These are phyloP conservation scores for Sclerotinia minor DNA, from an alignment of 2,329 filamentous ascomycete genomes.

Conservation along the genomic window DNA sequence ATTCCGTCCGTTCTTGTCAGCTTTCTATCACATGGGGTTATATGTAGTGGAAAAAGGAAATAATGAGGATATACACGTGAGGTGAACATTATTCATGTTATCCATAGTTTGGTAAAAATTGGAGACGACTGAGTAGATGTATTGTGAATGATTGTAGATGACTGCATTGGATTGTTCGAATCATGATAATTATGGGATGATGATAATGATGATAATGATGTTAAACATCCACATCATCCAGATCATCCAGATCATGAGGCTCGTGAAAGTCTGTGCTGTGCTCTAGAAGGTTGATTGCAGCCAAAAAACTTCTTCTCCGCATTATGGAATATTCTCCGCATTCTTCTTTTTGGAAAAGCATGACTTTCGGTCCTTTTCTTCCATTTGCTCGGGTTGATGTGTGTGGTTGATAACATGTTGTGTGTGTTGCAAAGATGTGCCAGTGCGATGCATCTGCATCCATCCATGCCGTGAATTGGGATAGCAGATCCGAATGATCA, in stretches of 20 bases:
- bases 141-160: too few relatives aligned
- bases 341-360: not conserved
- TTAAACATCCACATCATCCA: not conserved
- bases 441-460: too few relatives aligned
- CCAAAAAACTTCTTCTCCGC: not conserved
- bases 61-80: slow-evolving; percentile 7
- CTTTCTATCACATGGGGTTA: slow-evolving; percentile 10
- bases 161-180: too few relatives aligned
- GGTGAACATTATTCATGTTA: too few relatives aligned
- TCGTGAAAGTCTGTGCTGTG: not conserved
- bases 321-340: slow-evolving; percentile 12
- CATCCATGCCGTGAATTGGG: not conserved
- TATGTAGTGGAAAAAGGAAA: not conserved
- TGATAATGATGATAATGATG: too few relatives aligned
- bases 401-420: too few relatives aligned
- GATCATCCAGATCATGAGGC: slow-evolving; percentile 2
- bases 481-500: not conserved
- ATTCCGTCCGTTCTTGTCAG: not conserved
- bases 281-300: slow-evolving; percentile 10
- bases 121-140: not conserved
- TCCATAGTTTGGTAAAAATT: slow-evolving; percentile 1
- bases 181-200: too few relatives aligned
- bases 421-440: too few relatives aligned
- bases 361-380: slow-evolving; percentile 12
- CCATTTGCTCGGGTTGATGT: not conserved